Evolutionary conservation across 352 stramenopile species (phyloP).

Genomic region (Globisporangium iwayamae): DNA sequence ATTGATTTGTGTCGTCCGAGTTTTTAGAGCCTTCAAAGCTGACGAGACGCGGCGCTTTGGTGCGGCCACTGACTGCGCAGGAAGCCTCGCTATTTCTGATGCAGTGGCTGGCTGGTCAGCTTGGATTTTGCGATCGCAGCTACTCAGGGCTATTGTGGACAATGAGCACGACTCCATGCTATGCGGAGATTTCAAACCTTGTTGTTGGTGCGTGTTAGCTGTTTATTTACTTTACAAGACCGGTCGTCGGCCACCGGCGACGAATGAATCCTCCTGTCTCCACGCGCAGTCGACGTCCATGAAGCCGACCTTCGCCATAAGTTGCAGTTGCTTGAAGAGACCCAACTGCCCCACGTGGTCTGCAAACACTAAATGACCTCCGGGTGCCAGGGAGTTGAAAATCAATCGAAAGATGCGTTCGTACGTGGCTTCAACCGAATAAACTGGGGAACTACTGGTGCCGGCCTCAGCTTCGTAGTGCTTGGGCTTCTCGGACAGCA

Average conservation of each 20-base stretch:
- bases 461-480: constrained; percentile 33
- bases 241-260: constrained; percentile 52
- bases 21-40: not conserved
- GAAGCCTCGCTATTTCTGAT: too few relatives aligned
- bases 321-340: constrained; percentile 61
- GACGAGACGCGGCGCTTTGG: too few relatives aligned
- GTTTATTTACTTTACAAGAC: not conserved
- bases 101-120: too few relatives aligned
- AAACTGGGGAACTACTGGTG: not conserved
- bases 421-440: constrained; percentile 33
- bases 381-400: constrained; percentile 46
- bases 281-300: constrained; percentile 74
- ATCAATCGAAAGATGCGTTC: constrained; percentile 52
- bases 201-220: not conserved
- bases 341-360: constrained; percentile 71
- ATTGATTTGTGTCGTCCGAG: too few relatives aligned
- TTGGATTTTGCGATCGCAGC: too few relatives aligned
- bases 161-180: too few relatives aligned
- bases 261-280: constrained; percentile 73
- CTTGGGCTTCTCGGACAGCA: constrained; percentile 45
- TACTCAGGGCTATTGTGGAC: too few relatives aligned
- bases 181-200: not conserved
- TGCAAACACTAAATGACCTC: constrained; percentile 62
- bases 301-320: constrained; percentile 55
- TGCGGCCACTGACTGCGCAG: too few relatives aligned